A percentile compares a stretch with the other conserved stretches of the same genome.
Evolutionary conservation across 306 rosid genomes (phyloP).

Genomic region (Ceratonia siliqua): DNA sequence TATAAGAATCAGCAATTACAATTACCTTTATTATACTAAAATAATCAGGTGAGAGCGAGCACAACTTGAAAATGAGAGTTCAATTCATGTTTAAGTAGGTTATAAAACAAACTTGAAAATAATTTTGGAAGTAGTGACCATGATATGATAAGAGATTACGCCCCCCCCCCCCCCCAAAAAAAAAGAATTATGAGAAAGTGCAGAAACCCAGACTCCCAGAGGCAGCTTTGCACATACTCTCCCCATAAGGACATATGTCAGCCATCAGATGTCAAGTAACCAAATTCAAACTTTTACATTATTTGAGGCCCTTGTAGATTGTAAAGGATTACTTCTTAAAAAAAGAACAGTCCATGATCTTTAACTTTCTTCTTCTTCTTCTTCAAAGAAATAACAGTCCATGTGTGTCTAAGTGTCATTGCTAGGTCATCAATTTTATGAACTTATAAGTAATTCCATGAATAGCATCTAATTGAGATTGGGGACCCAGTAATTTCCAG

Average conservation of each 20-base stretch:
- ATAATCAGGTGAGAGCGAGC: not conserved
- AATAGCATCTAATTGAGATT: not conserved
- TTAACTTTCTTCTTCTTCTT: conserved; percentile 24
- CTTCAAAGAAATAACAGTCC: not conserved
- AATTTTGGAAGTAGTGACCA: not conserved
- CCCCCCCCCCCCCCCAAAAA: conserved; percentile 4
- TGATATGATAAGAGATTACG: conserved; percentile 2
- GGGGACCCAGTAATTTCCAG: not conserved
- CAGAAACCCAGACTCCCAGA: conserved; percentile 24
- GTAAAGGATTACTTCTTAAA: not conserved
- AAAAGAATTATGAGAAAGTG: conserved; percentile 13
- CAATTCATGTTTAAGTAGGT: conserved; percentile 6
- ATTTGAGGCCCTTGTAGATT: conserved; percentile 6
- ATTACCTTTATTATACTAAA: conserved; percentile 20
- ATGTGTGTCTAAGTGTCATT: not conserved
- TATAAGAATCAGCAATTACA: conserved; percentile 28
- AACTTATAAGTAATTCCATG: not conserved
- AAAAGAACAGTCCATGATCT: not conserved
- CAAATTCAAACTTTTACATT: conserved; percentile 18
- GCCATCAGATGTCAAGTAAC: conserved; percentile 24
- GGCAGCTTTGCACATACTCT: conserved; percentile 25
- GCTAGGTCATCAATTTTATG: not conserved
- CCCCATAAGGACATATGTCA: not conserved
- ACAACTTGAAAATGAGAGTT: conserved; percentile 18
- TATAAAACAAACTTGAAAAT: conserved; percentile 1